A percentile compares a stretch with the other conserved stretches of the same genome.
Evolutionary conservation across 2,329 filamentous ascomycete species (phyloP).

Genomic region (Sporothrix schenckii): DNA sequence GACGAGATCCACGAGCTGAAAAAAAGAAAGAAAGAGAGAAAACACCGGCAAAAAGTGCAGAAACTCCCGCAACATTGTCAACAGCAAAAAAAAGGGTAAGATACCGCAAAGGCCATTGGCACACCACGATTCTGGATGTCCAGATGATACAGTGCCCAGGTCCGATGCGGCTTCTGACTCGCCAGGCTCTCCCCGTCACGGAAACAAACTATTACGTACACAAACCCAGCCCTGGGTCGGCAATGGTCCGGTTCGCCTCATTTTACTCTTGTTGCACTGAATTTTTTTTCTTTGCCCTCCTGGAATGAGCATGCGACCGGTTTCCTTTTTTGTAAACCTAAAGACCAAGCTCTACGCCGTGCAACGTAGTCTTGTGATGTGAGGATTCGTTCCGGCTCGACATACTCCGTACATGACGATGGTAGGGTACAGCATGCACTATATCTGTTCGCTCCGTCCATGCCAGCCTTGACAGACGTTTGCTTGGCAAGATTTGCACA

Average conservation of each 20-base stretch:
- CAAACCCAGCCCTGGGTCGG: neutral
- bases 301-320: constrained; percentile 18
- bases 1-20: constrained; percentile 18
- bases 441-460: too few species aligned
- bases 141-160: neutral
- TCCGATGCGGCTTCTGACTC: constrained; percentile 8
- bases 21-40: too few species aligned
- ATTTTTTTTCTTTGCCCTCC: neutral
- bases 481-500: constrained; percentile 5
- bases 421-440: too few species aligned
- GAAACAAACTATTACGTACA: constrained; percentile 22
- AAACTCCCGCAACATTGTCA: neutral
- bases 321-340: neutral
- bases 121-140: neutral
- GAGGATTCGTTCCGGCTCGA: too few species aligned
- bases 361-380: too few species aligned
- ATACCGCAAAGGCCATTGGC: neutral
- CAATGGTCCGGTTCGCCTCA: neutral
- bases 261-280: neutral
- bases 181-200: neutral
- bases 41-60: too few species aligned
- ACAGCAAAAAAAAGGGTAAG: neutral
- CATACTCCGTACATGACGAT: too few species aligned
- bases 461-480: neutral
- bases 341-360: too few species aligned